Base-by-base conservation (phyloP, 768 basidiomycete genomes). In the Cystobasidium onofrii region DNA sequence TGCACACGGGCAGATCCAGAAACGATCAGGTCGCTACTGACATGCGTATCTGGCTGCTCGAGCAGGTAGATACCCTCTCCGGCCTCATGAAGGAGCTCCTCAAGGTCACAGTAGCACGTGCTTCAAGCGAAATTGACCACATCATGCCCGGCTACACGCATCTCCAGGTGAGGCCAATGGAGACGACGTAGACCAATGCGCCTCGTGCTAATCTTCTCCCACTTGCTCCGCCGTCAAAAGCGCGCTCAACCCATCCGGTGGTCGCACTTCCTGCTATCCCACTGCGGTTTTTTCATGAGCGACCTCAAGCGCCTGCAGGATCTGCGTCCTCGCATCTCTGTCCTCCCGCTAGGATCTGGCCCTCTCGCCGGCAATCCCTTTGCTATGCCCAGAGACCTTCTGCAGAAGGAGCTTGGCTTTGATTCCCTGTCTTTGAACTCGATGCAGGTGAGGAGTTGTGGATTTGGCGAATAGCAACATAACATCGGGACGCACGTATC, bases 21-120 rank as follows among this genome's bases (percentile, higher is more conserved):
- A 99, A 99, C 81, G 96, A 99, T 80, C 96, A 99, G 81, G 95
- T 97, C 75, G 93, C 95, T 1, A 99, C 96, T 0, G 96, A 99
- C 80, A 90, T 98, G 90, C 88, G 96, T 34, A 82, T 99, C 15
- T 99, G 96, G 96, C 85, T 99, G 23, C 84, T 96, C 25, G 87
- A 89, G 55, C 86, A 95, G 79, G 88, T 89, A 23, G 80, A 82
- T 41, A 85, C 86, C 44, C 84, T 94, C 62, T 87, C 89, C 78
- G 83, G 54, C 84, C 87, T 81, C 73, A 84, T 98, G 64, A 88
- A 88, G 79, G 89, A 84, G 2, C 85, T 98, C 23, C 85, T 99
- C 67, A 86, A 86, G 41, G 92, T 97, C 77, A 88, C 98, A 84
- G 88, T 90, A 17, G 90, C 92, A 78, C 86, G 95, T 50, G 94